phyloP scores from a whole-genome alignment of 1,284 basidiomycete species.

The Trichosporon inkin region DNA sequence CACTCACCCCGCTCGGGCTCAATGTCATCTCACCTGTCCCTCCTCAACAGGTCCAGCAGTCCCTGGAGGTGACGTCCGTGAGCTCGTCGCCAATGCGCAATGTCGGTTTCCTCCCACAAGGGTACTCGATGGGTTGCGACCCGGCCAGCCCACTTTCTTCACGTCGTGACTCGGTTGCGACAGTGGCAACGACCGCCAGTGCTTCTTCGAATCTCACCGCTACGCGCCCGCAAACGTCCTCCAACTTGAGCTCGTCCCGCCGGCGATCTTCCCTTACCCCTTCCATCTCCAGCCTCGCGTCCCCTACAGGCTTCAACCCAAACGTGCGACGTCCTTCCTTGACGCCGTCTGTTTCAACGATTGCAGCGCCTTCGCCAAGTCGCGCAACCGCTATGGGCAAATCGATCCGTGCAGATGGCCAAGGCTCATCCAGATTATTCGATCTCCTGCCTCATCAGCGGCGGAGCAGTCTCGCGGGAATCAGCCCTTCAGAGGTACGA shows the following conservation, averaged over 20 bases:
- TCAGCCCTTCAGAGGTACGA: conserved; percentile 18
- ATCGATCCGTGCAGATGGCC: conserved; percentile 16
- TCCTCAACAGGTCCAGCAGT: conserved; percentile 22
- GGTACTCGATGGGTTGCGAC: conserved; percentile 8
- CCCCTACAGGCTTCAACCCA: conserved; percentile 15
- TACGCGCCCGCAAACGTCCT: conserved; percentile 29
- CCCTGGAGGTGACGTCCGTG: conserved; percentile 9
- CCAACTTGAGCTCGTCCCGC: conserved; percentile 31
- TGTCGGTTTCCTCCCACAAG: conserved; percentile 31
- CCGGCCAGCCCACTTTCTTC: conserved; percentile 9
- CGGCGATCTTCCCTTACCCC: conserved; percentile 42
- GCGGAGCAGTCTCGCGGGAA: conserved; percentile 10
- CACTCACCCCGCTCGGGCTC: conserved; percentile 47
- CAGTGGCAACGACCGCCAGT: conserved; percentile 25
- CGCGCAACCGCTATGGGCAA: conserved; percentile 29
- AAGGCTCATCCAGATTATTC: conserved; percentile 15
- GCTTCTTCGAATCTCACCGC: conserved; percentile 38
- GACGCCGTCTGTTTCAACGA: conserved; percentile 34
- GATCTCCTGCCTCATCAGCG: conserved; percentile 13
- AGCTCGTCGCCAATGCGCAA: conserved; percentile 26
- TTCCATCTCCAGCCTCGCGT: conserved; percentile 27
- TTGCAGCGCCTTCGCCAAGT: conserved; percentile 39
- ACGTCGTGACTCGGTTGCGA: conserved; percentile 24
- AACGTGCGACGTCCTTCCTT: conserved; percentile 34
- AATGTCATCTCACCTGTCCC: conserved; percentile 48